These are phyloP conservation scores for Aspergillus jensenii DNA, from an alignment of 2,329 filamentous ascomycete genomes.

Conservation along the genomic window DNA sequence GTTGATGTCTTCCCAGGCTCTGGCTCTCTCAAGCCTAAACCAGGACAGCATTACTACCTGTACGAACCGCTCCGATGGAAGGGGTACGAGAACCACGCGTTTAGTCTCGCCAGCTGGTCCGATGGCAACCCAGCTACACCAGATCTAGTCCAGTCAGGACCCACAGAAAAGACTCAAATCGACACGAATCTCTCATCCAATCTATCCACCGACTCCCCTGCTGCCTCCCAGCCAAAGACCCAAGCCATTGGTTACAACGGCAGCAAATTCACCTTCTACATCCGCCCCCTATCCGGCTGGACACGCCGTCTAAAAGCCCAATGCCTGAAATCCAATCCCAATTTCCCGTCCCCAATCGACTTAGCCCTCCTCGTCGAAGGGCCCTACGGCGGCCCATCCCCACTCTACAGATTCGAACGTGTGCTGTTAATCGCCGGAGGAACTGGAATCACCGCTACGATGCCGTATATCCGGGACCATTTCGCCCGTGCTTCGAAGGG, in stretches of 20 bases:
- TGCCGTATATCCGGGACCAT: background rate
- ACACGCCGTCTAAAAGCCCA: background rate
- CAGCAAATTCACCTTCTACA: background rate
- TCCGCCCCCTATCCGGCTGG: background rate
- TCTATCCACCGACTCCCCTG: no score
- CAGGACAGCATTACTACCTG: slow-evolving; percentile 50
- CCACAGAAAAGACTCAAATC: background rate
- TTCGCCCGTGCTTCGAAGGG: background rate
- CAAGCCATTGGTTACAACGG: no score
- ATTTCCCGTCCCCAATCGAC: background rate
- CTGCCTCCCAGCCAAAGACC: no score
- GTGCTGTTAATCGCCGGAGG: background rate
- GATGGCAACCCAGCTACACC: background rate
- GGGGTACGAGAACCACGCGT: slow-evolving; percentile 52
- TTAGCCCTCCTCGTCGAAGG: background rate
- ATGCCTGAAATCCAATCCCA: background rate
- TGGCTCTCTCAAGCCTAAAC: background rate
- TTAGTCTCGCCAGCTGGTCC: slow-evolving; percentile 24
- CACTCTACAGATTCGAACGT: background rate
- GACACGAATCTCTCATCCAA: no score
- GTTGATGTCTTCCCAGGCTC: background rate
- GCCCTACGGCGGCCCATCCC: background rate
- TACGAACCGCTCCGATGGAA: slow-evolving; percentile 41
- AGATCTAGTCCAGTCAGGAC: background rate
- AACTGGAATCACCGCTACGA: background rate